These are phyloP conservation scores for Piromyces sp. DNA, from an alignment of 192 early-diverging fungal species.

Conservation along the genomic window DNA sequence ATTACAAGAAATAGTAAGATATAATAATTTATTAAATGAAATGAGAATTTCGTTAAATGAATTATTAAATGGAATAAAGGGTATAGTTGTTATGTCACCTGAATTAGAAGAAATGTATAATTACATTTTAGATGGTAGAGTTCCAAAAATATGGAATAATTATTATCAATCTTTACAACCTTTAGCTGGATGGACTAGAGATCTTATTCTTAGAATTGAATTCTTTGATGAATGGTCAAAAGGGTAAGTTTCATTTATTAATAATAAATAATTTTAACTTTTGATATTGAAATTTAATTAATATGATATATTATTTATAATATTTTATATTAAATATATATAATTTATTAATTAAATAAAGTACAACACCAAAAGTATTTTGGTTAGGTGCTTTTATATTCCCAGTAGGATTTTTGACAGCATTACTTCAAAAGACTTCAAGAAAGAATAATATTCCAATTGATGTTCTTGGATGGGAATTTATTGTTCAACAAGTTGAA, in stretches of 20 bases:
- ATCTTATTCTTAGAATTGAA: conserved; percentile 28
- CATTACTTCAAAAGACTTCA: conserved; percentile 37
- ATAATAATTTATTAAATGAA: conserved; percentile 24
- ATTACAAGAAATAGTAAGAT: conserved; percentile 34
- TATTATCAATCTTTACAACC: conserved; percentile 29
- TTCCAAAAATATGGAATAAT: conserved; percentile 39
- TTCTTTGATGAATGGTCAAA: conserved; percentile 42
- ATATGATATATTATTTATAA: too few species aligned
- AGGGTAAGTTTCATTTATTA: conserved; percentile 18
- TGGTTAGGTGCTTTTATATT: neutral
- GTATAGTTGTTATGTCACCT: conserved; percentile 40
- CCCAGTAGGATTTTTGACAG: conserved; percentile 10
- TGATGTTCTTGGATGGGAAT: conserved; percentile 38
- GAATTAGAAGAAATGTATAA: conserved; percentile 38
- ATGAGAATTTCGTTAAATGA: conserved; percentile 26
- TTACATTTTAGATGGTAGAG: conserved; percentile 26
- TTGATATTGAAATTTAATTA: too few species aligned
- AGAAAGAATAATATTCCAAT: conserved; percentile 33
- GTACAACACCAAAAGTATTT: neutral
- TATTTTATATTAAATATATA: too few species aligned
- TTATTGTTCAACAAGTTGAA: conserved; percentile 31
- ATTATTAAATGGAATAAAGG: conserved; percentile 39
- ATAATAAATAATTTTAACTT: conserved; percentile 8
- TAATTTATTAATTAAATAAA: neutral
- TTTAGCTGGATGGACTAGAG: conserved; percentile 7